A percentile compares a stretch with the other conserved stretches of the same genome.
These are phyloP conservation scores for Rhazya stricta DNA, from an alignment of 257 asterid species.

Conservation along the genomic window DNA sequence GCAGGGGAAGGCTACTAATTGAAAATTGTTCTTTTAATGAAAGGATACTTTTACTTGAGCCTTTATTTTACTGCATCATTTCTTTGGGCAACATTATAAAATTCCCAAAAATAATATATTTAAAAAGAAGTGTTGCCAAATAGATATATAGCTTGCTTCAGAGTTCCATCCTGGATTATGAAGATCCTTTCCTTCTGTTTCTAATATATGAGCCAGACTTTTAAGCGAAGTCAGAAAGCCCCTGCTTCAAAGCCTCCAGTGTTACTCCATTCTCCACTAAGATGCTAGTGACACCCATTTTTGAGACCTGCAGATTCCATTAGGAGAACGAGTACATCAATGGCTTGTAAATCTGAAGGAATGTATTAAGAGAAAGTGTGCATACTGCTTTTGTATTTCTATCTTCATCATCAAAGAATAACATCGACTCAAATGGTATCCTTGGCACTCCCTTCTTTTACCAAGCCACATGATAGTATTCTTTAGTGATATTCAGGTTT, in stretches of 20 bases:
- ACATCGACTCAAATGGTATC: constrained; percentile 30
- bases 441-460: no score
- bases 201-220: constrained; percentile 20
- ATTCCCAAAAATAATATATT: no score
- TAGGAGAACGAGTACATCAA: not conserved
- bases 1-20: no score
- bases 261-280: constrained; percentile 30
- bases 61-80: no score
- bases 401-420: constrained; percentile 37
- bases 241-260: constrained; percentile 29
- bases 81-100: no score
- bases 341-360: not conserved
- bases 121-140: no score
- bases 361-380: not conserved
- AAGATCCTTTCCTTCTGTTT: constrained; percentile 5
- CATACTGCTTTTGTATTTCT: constrained; percentile 29
- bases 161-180: not conserved
- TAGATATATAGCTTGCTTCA: not conserved
- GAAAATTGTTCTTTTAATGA: no score
- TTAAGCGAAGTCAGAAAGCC: constrained; percentile 26
- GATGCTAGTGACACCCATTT: constrained; percentile 35
- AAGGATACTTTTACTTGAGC: no score
- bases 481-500: no score
- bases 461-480: no score
- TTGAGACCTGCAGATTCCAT: constrained; percentile 22